Evolutionary conservation across 2,329 filamentous ascomycete species (phyloP), one percentile per base, ranked within the genome.

Genomic region (Fusarium buxicola): DNA sequence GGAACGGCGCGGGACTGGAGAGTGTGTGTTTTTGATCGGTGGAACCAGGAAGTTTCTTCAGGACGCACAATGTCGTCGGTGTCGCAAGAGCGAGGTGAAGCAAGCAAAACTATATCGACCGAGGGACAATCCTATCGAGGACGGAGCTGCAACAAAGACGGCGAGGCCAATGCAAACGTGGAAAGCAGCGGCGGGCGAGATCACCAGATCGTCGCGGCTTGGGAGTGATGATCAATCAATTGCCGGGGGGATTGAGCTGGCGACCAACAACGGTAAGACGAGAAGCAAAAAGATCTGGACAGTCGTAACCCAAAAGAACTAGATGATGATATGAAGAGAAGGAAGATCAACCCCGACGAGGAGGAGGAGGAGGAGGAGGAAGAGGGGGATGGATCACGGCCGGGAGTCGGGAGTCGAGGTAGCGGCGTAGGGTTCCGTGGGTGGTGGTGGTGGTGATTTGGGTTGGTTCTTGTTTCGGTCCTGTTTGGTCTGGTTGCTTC

Each of bases 391-490:
- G 35, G 55, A 58, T 57, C 41, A 64, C 45, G 48, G 45, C 30
- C 51, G 63, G 56, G 55, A 66, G 57, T 61, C 55, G 63, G 58
- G 40, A 56, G 36, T 56, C 28, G 21, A 56, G 39, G 38, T 43
- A 50, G 47, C 39, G 46, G 53, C 53, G 39, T 31, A 34, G 25
- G 45, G 47, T 35, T 43, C 38, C 38, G 52, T 46, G 27, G 27
- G 27, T 43, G 13, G 43, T 64, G 31, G 60, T 58, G 57, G 59
- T 65, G 44, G 61, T 65, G 57, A 47, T 62, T 65, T 65, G 48
- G 58, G 34, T 49, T 34, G 52, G 44, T 36, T 46, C 31, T 36
- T 15, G 44, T 65, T 63, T 65, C 45, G 57, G 44, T 41, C 45
- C 49, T 32, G 44, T 59, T 51, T 59, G 63, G 44, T 28, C 41